Evolutionary conservation across 2,329 filamentous ascomycete genomes (phyloP), one percentile per base, ranked within the genome.

Genomic region (Penicillium sp.): DNA sequence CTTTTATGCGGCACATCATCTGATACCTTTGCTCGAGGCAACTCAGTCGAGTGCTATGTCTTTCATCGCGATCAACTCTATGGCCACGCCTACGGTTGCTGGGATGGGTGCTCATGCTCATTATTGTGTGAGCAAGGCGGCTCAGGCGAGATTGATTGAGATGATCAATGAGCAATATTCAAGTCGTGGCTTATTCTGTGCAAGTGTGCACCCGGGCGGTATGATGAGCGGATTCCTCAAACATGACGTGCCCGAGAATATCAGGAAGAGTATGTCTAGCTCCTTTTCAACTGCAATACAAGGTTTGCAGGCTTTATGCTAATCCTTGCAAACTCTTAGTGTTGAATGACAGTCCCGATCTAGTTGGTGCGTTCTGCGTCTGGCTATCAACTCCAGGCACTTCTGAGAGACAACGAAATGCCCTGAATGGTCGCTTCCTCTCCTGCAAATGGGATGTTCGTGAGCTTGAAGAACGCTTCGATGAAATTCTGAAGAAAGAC

Each of bases 31-130:
- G 14, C 31, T 34, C 10, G 31, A 34, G 8, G 14, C 14, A 10
- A 34, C 31, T 5, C 31, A 34, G 14, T 34, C 31, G 10, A 6
- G 14, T 8, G 31, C 31, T 4, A 34, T 34, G 31, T 34, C 31
- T 18, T 68, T 70, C 46, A 60, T 70, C 20, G 59, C 55, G 1
- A 61, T 69, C 22, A 54, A 51, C 29, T 61, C 58, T 1, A 59
- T 66, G 47, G 64, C 62, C 16, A 61, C 55, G 4, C 66, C 59
- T 8, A 69, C 72, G 3, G 60, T 67, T 2, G 56, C 59, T 6
- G 72, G 70, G 0, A 60, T 65, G 4, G 67, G 71, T 39, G 72
- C 69, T 1, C 74, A 71, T 49, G 56, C 62, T 13, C 63, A 64
- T 26, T 70, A 70, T 50, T 67, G 60, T 35, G 60, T 68, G 13